phyloP scores from a whole-genome alignment of 768 basidiomycete species.

The Tylopilus sp. region DNA sequence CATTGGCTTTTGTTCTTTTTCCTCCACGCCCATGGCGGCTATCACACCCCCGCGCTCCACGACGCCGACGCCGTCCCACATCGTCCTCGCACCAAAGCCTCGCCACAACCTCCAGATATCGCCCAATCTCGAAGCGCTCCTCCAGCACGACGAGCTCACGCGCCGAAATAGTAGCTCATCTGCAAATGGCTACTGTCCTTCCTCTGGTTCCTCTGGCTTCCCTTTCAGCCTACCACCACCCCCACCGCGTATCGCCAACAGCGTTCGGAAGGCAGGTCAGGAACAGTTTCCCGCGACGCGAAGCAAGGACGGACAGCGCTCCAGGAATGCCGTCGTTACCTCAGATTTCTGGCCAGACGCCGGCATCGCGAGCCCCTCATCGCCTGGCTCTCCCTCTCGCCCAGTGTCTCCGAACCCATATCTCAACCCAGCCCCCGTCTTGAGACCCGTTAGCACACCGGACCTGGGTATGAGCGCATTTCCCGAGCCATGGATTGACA shows the following conservation, averaged over 20 bases:
- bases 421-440: slow-evolving; percentile 35
- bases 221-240: slow-evolving; percentile 32
- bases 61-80: slow-evolving; percentile 9
- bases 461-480: slow-evolving; percentile 16
- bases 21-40: slow-evolving; percentile 18
- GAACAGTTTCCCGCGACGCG: slow-evolving; percentile 17
- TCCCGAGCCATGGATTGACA: neutral
- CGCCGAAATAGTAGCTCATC: slow-evolving; percentile 31
- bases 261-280: slow-evolving; percentile 10
- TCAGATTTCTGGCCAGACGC: slow-evolving; percentile 24
- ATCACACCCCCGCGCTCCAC: slow-evolving; percentile 21
- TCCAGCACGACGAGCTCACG: slow-evolving; percentile 54
- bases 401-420: slow-evolving; percentile 31
- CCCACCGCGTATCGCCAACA: slow-evolving; percentile 27
- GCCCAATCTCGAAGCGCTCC: slow-evolving; percentile 55
- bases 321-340: slow-evolving; percentile 7
- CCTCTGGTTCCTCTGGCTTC: slow-evolving; percentile 11
- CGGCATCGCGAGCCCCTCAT: neutral
- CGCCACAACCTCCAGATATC: slow-evolving; percentile 46
- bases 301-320: slow-evolving; percentile 15
- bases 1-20: neutral
- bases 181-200: slow-evolving; percentile 10
- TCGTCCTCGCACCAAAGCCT: slow-evolving; percentile 1
- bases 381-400: slow-evolving; percentile 15
- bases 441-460: slow-evolving; percentile 7